phyloP scores from a whole-genome alignment of 1,284 basidiomycete genomes.

The Tilletia walkeri region DNA sequence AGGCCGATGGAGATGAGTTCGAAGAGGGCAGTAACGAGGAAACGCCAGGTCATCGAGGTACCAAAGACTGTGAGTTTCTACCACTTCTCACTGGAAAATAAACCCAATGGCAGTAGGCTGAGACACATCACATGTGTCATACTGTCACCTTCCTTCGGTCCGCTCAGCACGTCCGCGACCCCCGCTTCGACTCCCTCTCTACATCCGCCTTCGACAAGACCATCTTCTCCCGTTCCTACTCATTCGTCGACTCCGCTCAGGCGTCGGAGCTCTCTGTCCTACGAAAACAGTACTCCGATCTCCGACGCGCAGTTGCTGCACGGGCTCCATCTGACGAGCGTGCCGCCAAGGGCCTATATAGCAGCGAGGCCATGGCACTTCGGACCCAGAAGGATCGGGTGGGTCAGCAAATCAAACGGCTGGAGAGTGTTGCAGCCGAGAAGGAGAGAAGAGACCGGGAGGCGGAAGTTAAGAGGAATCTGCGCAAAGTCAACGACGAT shows the following conservation, averaged over 20 bases:
- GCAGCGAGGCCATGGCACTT: constrained; percentile 8
- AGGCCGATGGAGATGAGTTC: constrained; percentile 10
- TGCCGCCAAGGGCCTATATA: not conserved
- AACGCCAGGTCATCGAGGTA: constrained; percentile 2
- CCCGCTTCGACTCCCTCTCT: constrained; percentile 15
- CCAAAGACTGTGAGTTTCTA: not conserved
- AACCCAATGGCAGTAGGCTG: not conserved
- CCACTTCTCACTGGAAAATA: not conserved
- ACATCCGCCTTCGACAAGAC: not conserved
- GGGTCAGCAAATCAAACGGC: not conserved
- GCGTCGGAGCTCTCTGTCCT: not conserved
- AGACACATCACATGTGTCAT: not conserved
- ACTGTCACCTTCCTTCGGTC: not conserved
- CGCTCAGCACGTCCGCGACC: constrained; percentile 3
- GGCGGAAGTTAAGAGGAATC: constrained; percentile 8
- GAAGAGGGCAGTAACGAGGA: not conserved
- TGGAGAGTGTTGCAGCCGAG: constrained; percentile 6
- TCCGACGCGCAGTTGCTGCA: constrained; percentile 11
- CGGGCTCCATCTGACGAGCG: constrained; percentile 1
- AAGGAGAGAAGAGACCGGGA: constrained; percentile 5
- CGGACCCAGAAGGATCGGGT: constrained; percentile 2
- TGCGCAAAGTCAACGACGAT: constrained; percentile 13
- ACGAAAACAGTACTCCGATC: not conserved
- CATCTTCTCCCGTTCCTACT: not conserved
- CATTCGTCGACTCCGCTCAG: not conserved